Evolutionary conservation across 176 grass and related monocot genomes (phyloP).

Genomic region (Alopecurus myosuroides): DNA sequence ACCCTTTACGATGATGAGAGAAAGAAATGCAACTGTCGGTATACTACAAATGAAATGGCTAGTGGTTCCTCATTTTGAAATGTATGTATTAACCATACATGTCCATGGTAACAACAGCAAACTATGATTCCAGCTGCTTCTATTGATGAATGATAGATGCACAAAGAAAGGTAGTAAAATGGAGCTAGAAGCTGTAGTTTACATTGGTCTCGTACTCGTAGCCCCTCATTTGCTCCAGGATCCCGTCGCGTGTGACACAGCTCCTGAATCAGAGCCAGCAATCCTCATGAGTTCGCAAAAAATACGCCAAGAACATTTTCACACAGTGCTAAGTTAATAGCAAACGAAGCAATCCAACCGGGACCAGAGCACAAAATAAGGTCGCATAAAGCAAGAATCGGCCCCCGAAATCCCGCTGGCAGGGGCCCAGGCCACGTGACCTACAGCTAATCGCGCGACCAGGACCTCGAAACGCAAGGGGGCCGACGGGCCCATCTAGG

Average conservation of each 20-base stretch:
- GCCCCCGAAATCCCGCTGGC: not conserved
- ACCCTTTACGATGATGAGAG: constrained; percentile 2
- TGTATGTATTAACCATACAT: not conserved
- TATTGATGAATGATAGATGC: not conserved
- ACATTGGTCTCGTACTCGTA: constrained; percentile 50
- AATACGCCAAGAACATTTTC: not conserved
- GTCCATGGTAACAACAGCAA: not conserved
- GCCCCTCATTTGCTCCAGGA: constrained; percentile 33
- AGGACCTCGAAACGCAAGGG: not conserved
- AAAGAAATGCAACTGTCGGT: not conserved
- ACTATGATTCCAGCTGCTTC: not conserved
- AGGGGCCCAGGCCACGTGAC: not conserved
- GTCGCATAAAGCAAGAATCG: not conserved
- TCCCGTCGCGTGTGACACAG: not conserved
- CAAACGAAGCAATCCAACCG: not conserved
- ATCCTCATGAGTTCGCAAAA: not conserved
- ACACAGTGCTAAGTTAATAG: not conserved
- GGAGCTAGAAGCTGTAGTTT: not conserved
- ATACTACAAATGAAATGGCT: not conserved
- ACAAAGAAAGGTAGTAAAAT: not conserved
- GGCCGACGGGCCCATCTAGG: constrained; percentile 4
- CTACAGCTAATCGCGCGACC: not conserved
- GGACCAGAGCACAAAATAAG: not conserved
- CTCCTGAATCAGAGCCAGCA: constrained; percentile 17
- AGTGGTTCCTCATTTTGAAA: not conserved